Evolutionary conservation across 306 rosid genomes (phyloP), one percentile per base, ranked within the genome.

Genomic region (Dicorynia guianensis): DNA sequence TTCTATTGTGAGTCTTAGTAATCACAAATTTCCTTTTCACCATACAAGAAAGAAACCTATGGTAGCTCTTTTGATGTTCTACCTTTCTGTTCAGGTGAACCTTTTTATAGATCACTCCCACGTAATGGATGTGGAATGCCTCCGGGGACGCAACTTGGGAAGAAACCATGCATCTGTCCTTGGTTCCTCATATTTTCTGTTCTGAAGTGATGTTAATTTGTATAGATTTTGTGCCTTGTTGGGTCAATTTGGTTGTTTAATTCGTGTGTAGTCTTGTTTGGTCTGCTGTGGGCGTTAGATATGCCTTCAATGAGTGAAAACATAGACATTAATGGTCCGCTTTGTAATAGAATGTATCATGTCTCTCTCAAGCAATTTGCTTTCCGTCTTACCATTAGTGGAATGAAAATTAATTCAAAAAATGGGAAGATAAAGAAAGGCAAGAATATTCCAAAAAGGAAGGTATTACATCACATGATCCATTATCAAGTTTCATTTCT

Each of bases 81-180:
- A 17, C 46, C 35, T 33, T 19, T 68, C 33, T 74, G 80, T 77
- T 75, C 76, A 95, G 98, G 97, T 95, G 79, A 95, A 95, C 75
- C 98, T 95, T 55, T 95, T 86, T 38, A 87, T 95, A 77, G 97
- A 95, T 79, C 98, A 92, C 75, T 83, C 96, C n/a, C 79, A 95
- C 8, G 87, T 95, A 67, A 87, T 92, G 89, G 92, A 89, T 73
- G 87, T 95, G 72, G 98, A 92, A 81, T 92, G 98, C 87, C 89
- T 90, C 54, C 81, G 98, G 8, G 97, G 98, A 61, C 84, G 91
- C 58, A 88, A 87, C 88, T 82, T 86, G 76, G 98, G 97, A 54
- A 75, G 57, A 81, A 85, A 92, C 46, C 93, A 90, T 67, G 77
- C 91, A 7, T 95, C 97, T 63, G 86, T 95, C 12, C 86, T 92